Base-by-base conservation (phyloP, 2,329 filamentous ascomycete species). In the Calonectria ilicicola region DNA sequence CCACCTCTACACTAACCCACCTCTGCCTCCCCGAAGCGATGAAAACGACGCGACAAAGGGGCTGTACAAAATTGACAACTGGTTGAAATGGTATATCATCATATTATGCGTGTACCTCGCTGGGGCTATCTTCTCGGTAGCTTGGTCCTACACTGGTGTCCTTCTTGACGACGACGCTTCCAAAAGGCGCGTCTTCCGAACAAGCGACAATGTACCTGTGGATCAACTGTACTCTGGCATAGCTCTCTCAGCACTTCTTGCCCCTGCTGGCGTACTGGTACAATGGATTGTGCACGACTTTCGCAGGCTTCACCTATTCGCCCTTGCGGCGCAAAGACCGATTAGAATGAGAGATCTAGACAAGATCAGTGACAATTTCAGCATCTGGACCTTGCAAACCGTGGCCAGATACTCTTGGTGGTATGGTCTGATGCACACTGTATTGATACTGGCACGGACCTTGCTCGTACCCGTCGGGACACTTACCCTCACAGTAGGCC, bases 391-490 rank as follows among this genome's bases (percentile, higher is more conserved):
- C 0, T 23, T 77, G 14, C 32, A 40, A 9, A 72, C 74, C 1
- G 76, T 77, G 4, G 67, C 65, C 15, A 73, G 69, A 21, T 77
- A 77, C 2, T 77, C 76, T 6, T 77, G 76, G 76, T 77, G 76
- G 76, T 77, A 77, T 56, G 76, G 76, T 1, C 46, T 77, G 35
- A 77, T 77, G 75, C 76, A 77, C 2, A 51, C 67, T 12, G 44
- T 64, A 19, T 19, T 77, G 19, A 77, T 77, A 4, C 12, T 77
- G 0, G 76, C 75, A 0, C 47, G 76, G 5, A 77, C 76, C 0
- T 2, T 77, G 0, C 72, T 77, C 35, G 64, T 77, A 2, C 76
- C 75, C 0, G 76, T 77, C 0, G 76, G 76, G 8, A 76, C 76
- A 0, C 67, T 77, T 1, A 69, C 63, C 17, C 75, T 77, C 19